Percentiles rank a stretch among this genome's conserved stretches.
Evolutionary conservation across 1,284 basidiomycete species (phyloP).

Genomic region (Stygiomarasmius scandens): DNA sequence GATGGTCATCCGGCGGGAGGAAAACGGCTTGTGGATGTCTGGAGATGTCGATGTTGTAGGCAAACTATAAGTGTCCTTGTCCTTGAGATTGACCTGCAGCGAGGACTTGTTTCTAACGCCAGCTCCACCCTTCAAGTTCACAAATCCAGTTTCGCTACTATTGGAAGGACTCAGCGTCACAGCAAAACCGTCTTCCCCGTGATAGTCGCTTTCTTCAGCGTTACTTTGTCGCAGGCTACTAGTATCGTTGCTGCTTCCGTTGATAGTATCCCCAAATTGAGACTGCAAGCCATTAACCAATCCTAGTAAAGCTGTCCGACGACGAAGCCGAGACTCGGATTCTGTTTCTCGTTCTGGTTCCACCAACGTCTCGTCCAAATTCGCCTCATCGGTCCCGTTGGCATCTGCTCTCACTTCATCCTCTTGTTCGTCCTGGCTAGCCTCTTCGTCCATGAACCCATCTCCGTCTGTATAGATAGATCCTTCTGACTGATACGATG

Average conservation of each 20-base stretch:
- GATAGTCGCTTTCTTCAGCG: conserved; percentile 31
- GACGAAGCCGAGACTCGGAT: conserved; percentile 27
- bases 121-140: conserved; percentile 14
- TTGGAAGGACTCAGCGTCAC: conserved; percentile 34
- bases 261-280: conserved; percentile 28
- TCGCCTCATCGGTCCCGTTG: no score
- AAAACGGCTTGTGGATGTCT: not conserved
- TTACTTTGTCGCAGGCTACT: not conserved
- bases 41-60: no score
- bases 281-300: conserved; percentile 44
- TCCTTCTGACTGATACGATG: conserved; percentile 12
- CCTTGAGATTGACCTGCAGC: no score
- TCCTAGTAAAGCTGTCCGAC: conserved; percentile 44
- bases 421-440: not conserved
- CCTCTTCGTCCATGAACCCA: conserved; percentile 7
- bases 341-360: no score
- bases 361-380: no score
- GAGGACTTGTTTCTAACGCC: no score
- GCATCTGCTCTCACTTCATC: conserved; percentile 7
- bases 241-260: not conserved
- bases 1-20: no score
- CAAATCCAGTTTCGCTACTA: conserved; percentile 22
- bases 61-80: no score
- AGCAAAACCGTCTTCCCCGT: conserved; percentile 37
- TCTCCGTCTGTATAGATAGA: conserved; percentile 23